Evolutionary conservation across 441 rosid species (phyloP).

Genomic region (Erodium trifolium): DNA sequence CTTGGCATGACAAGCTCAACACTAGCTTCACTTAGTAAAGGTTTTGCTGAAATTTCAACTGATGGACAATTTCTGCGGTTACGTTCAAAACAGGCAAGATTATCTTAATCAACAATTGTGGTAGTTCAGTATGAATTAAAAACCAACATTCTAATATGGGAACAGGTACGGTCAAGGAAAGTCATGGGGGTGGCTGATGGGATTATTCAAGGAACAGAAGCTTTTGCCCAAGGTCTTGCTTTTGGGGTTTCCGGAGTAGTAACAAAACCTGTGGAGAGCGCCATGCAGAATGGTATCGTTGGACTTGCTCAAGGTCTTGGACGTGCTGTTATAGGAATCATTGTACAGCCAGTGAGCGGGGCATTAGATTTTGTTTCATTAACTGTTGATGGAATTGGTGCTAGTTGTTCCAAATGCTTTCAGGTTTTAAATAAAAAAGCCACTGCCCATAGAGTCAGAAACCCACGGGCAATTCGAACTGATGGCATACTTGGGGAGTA

Average conservation of each 20-base stretch:
- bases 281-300: slow-evolving; percentile 71
- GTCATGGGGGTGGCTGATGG: slow-evolving; percentile 97
- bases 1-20: slow-evolving; percentile 99
- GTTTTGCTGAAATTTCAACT: slow-evolving; percentile 97
- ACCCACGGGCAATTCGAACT: slow-evolving; percentile 79
- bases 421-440: slow-evolving; percentile 65
- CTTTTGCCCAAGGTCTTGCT: slow-evolving; percentile 97
- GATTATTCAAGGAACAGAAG: slow-evolving; percentile 94
- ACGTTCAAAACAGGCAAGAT: slow-evolving; percentile 82
- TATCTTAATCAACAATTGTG: slow-evolving; percentile 7
- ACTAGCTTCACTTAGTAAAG: slow-evolving; percentile 91
- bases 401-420: slow-evolving; percentile 88
- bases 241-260: slow-evolving; percentile 98
- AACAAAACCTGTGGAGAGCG: slow-evolving; percentile 93
- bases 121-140: slow-evolving; percentile 9
- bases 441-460: slow-evolving; percentile 67
- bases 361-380: slow-evolving; percentile 92
- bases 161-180: slow-evolving; percentile 88
- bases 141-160: slow-evolving; percentile 16
- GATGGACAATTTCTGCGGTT: slow-evolving; percentile 94
- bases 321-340: slow-evolving; percentile 72
- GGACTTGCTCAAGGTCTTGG: slow-evolving; percentile 99
- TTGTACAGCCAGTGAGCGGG: slow-evolving; percentile 95
- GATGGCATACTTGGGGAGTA: slow-evolving; percentile 79
- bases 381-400: slow-evolving; percentile 95